Evolutionary conservation across 1,139 yeast genomes (phyloP), one percentile per base, ranked within the genome.

Genomic region (Yamadazyma songkhlaensis): DNA sequence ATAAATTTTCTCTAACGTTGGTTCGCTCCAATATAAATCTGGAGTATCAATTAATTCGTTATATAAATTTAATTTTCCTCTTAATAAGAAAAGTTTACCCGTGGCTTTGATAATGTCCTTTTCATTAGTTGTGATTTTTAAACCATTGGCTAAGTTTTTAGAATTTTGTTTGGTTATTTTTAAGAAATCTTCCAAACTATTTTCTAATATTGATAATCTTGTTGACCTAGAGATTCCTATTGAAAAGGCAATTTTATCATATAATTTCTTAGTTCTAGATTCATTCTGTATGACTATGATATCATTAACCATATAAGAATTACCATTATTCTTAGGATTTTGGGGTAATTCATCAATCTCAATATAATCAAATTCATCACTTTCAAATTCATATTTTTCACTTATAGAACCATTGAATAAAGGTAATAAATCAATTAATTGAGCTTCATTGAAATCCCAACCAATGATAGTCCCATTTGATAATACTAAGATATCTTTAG

Each of bases 21-120:
- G 95, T 51, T 88, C 96, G 37, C 88, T 78, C 97, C 97, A 89
- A 59, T 88, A 89, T 33, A 88, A 61, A 56, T 89, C 97, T 0
- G 97, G 97, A 0, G 95, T 87, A 51, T 89, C 97, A 31, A 87
- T 87, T 39, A 89, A 71, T 53, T 89, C 96, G n/a, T 92, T 83
- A 57, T 89, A 87, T 32, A 89, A 62, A 50, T 89, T 89, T 45
- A 89, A 69, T 49, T 84, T 84, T 1, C 95, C 96, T 41, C 97
- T 66, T 14, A 89, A 67, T 33, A 84, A 65, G 41, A 89, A 76
- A 23, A 89, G 65, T 40, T 81, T 69, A 0, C 96, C 96, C 0
- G 95, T 87, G 3, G 82, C 68, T 48, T 71, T 70, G 36, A 88
- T 61, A 4, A 85, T 79, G 30, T 84, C 88, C 4, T 75, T 66